phyloP scores from a whole-genome alignment of 345 rosid species.

The Citrus australasica region DNA sequence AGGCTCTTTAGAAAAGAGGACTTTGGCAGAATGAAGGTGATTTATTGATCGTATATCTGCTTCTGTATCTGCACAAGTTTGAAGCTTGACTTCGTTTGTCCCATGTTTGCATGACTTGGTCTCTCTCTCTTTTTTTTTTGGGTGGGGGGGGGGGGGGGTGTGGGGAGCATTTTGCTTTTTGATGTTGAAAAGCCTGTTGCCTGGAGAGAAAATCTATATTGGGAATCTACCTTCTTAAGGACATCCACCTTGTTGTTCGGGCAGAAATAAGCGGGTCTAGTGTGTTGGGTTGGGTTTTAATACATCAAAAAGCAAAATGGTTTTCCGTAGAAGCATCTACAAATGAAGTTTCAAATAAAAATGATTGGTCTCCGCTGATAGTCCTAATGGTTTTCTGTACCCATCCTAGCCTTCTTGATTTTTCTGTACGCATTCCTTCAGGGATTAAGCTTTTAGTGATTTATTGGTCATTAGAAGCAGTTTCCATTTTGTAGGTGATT shows the following conservation, averaged over 20 bases:
- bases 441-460: background rate
- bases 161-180: background rate
- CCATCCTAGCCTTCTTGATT: background rate
- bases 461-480: background rate
- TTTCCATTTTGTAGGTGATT: conserved; percentile 53
- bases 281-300: conserved; percentile 1
- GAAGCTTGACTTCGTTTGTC: background rate
- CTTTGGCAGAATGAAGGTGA: conserved; percentile 87
- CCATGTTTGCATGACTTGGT: background rate
- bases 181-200: background rate
- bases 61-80: background rate
- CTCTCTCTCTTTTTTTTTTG: background rate
- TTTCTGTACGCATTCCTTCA: background rate
- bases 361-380: background rate
- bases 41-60: conserved; percentile 9
- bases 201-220: background rate
- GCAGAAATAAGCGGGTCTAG: conserved; percentile 4
- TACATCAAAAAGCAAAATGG: background rate
- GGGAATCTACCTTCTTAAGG: background rate
- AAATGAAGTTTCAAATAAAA: background rate
- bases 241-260: conserved; percentile 2
- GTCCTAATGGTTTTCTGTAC: background rate
- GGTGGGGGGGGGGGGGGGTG: too few species aligned
- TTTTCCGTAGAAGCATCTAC: background rate
- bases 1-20: conserved; percentile 85